phyloP scores from a whole-genome alignment of 2,329 filamentous ascomycete species.

The Pestalotiopsis sp. region DNA sequence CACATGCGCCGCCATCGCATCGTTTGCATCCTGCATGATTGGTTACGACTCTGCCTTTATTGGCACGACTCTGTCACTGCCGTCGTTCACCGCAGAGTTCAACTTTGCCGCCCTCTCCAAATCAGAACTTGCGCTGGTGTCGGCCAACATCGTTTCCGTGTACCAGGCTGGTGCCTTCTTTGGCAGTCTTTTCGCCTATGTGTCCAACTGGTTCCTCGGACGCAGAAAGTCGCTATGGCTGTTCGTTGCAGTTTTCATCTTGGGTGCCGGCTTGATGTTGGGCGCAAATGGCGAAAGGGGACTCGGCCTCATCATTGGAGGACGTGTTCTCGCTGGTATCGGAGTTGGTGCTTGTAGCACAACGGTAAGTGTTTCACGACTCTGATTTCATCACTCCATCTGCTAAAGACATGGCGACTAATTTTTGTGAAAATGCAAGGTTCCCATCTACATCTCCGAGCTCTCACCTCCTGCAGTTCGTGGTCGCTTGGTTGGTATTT shows the following conservation, averaged over 20 bases:
- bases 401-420: not conserved
- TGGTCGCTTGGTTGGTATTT: conserved; percentile 66
- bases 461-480: conserved; percentile 63
- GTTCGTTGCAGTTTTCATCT: conserved; percentile 64
- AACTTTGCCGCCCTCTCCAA: conserved; percentile 53
- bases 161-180: conserved; percentile 87
- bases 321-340: conserved; percentile 64
- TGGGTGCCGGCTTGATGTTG: conserved; percentile 74
- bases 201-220: conserved; percentile 66
- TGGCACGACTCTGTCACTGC: conserved; percentile 71
- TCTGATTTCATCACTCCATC: not conserved
- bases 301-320: conserved; percentile 64
- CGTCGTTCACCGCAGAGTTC: conserved; percentile 72
- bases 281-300: conserved; percentile 63
- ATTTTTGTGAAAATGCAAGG: not conserved
- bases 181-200: conserved; percentile 71
- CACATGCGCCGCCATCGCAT: conserved; percentile 53
- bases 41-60: conserved; percentile 76
- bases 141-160: conserved; percentile 76
- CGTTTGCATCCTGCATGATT: conserved; percentile 59
- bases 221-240: conserved; percentile 65
- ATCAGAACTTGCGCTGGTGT: conserved; percentile 57
- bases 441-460: conserved; percentile 59
- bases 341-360: conserved; percentile 66
- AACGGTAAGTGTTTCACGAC: conserved; percentile 21